Evolutionary conservation across 495 filamentous ascomycete genomes (phyloP).

Genomic region (Cercophora sp.): DNA sequence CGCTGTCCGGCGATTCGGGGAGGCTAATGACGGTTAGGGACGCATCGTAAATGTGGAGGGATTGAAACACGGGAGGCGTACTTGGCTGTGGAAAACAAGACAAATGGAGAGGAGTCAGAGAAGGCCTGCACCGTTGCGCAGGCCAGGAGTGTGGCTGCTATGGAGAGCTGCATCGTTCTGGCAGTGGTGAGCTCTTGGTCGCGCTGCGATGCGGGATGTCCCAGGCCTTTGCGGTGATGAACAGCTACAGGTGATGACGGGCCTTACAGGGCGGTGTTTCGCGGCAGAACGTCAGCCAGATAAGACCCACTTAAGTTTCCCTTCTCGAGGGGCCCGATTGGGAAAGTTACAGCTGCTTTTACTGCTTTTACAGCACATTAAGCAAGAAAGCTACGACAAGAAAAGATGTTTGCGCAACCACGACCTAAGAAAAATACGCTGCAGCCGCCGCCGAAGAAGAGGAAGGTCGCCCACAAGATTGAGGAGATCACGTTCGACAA

Average conservation of each 20-base stretch:
- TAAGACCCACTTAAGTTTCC: too few species aligned
- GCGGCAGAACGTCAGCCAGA: constrained; percentile 1
- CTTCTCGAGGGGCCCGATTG: constrained; percentile 1
- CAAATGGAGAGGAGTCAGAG: constrained; percentile 79
- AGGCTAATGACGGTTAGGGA: constrained; percentile 8
- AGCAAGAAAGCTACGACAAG: too few species aligned
- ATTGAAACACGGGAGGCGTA: constrained; percentile 41
- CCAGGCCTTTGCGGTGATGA: neutral
- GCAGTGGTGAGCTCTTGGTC: constrained; percentile 9
- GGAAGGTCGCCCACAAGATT: constrained; percentile 56
- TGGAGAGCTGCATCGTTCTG: constrained; percentile 57
- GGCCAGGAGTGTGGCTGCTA: constrained; percentile 58
- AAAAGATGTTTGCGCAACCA: constrained; percentile 44
- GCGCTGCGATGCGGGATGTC: constrained; percentile 11
- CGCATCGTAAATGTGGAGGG: neutral
- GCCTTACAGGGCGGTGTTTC: constrained; percentile 3
- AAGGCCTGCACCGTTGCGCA: constrained; percentile 63
- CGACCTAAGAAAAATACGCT: constrained; percentile 45
- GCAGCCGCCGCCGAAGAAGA: constrained; percentile 56
- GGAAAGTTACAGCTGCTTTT: constrained; percentile 25
- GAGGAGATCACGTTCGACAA: constrained; percentile 84
- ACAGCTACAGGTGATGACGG: neutral
- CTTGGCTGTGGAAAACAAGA: constrained; percentile 76
- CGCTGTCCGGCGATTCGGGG: constrained; percentile 29
- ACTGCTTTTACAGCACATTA: constrained; percentile 20